Conservation (phyloP, 805 yeast species). For the Ogataea pini region DNA sequence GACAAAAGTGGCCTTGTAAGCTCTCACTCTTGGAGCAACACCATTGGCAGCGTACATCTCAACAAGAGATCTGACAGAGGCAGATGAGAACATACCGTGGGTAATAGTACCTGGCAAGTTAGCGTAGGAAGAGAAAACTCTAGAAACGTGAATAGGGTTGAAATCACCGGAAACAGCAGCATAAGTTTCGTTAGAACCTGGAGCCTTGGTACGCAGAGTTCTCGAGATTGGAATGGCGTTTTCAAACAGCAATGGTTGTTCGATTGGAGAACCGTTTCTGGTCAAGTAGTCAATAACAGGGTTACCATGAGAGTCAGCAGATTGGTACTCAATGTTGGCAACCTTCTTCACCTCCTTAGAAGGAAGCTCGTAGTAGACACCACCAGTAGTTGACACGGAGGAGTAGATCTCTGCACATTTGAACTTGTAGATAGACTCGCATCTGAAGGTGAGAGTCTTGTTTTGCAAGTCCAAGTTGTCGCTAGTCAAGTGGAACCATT, state of each 20-base stretch:
- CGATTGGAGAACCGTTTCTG: conserved; percentile 91
- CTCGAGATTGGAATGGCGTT: conserved; percentile 81
- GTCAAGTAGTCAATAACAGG: conserved; percentile 93
- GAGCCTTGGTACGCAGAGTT: conserved; percentile 73
- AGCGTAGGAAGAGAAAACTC: conserved; percentile 92
- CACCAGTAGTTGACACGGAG: conserved; percentile 81
- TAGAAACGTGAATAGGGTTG: conserved; percentile 97
- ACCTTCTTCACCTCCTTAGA: conserved; percentile 85
- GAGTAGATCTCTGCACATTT: conserved; percentile 75
- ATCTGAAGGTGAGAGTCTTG: conserved; percentile 84
- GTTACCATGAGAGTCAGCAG: conserved; percentile 93
- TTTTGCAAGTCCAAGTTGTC: conserved; percentile 69
- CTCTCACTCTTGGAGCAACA: conserved; percentile 93
- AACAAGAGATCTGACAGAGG: conserved; percentile 89
- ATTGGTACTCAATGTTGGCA: conserved; percentile 83
- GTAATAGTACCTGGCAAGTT: conserved; percentile 96
- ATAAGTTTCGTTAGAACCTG: conserved; percentile 94
- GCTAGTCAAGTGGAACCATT: conserved; percentile 90
- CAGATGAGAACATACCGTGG: conserved; percentile 98
- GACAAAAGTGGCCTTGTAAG: conserved; percentile 84
- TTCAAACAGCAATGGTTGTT: conserved; percentile 90
- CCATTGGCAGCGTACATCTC: conserved; percentile 99
- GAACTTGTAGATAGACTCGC: conserved; percentile 80
- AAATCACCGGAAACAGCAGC: conserved; percentile 97
- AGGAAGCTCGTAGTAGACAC: conserved; percentile 83